These are phyloP conservation scores for Sporisorium sorghi DNA, from an alignment of 1,284 basidiomycete species.

Conservation along the genomic window DNA sequence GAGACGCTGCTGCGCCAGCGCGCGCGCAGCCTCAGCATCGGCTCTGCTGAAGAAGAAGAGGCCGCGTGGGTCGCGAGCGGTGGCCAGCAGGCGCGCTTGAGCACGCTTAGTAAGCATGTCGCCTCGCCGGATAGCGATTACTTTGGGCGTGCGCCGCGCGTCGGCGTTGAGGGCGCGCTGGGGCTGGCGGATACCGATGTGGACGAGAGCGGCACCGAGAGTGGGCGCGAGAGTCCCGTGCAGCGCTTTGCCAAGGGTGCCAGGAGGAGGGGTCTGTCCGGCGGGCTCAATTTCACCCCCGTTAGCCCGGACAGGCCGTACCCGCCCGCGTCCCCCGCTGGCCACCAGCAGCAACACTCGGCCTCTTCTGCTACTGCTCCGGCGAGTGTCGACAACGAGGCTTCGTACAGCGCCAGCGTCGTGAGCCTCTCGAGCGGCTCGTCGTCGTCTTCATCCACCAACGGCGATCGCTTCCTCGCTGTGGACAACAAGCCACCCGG, in stretches of 20 bases:
- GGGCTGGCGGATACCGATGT: conserved; percentile 55
- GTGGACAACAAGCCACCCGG: conserved; percentile 1
- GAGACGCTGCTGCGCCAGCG: conserved; percentile 60
- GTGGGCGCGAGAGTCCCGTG: conserved; percentile 47
- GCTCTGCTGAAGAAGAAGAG: conserved; percentile 49
- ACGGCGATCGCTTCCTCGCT: conserved; percentile 8
- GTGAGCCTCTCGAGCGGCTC: conserved; percentile 34
- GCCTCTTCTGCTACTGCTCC: no score
- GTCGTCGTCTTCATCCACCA: conserved; percentile 17
- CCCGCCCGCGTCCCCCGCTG: not conserved
- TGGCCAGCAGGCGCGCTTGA: conserved; percentile 46
- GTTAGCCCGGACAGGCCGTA: conserved; percentile 33
- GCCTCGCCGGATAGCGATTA: conserved; percentile 39
- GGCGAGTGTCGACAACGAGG: not conserved
- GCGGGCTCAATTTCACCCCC: conserved; percentile 48
- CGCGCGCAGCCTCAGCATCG: conserved; percentile 48
- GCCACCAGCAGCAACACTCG: not conserved
- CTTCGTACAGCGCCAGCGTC: conserved; percentile 25
- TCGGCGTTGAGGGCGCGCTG: conserved; percentile 60
- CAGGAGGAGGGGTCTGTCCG: conserved; percentile 29
- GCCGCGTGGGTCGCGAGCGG: conserved; percentile 55
- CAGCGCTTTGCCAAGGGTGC: conserved; percentile 2
- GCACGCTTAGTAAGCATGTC: conserved; percentile 27
- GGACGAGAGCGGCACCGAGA: conserved; percentile 58
- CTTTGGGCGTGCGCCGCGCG: conserved; percentile 40